phyloP scores from a whole-genome alignment of 2,329 filamentous ascomycete species.

The Fusarium chaquense region DNA sequence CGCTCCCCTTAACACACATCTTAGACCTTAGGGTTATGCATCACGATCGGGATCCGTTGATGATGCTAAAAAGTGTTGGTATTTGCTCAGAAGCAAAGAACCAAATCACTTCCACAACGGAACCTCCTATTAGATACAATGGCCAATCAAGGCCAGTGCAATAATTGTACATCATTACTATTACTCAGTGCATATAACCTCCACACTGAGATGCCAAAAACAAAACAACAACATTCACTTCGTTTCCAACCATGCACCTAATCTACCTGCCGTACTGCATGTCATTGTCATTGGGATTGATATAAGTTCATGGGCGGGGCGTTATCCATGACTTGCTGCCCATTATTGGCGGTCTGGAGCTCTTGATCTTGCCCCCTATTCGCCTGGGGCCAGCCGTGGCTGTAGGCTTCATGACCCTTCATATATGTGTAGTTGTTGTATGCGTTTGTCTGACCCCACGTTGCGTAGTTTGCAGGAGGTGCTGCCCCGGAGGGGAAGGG shows the following conservation, averaged over 20 bases:
- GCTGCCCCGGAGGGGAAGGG: constrained; percentile 56
- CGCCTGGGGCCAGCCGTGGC: constrained; percentile 52
- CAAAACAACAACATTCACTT: neutral
- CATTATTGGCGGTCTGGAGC: constrained; percentile 20
- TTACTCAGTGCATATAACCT: neutral
- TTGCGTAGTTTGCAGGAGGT: constrained; percentile 54
- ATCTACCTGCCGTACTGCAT: neutral
- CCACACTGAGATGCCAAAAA: neutral
- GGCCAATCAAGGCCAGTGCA: neutral
- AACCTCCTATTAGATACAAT: neutral
- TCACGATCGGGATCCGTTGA: neutral
- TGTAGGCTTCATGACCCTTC: constrained; percentile 55
- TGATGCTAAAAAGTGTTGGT: neutral
- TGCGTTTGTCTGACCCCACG: constrained; percentile 60
- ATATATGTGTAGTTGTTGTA: constrained; percentile 52
- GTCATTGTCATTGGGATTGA: constrained; percentile 24
- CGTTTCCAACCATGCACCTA: neutral
- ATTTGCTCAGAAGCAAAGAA: neutral
- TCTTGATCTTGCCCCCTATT: constrained; percentile 21
- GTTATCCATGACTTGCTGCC: constrained; percentile 29
- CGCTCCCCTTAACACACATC: neutral
- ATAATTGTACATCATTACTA: constrained; percentile 14
- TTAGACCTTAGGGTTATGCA: neutral
- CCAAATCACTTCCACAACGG: neutral
- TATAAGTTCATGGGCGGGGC: constrained; percentile 23